Evolutionary conservation across 176 grass and related monocot species (phyloP).

Genomic region (Zizania latifolia): DNA sequence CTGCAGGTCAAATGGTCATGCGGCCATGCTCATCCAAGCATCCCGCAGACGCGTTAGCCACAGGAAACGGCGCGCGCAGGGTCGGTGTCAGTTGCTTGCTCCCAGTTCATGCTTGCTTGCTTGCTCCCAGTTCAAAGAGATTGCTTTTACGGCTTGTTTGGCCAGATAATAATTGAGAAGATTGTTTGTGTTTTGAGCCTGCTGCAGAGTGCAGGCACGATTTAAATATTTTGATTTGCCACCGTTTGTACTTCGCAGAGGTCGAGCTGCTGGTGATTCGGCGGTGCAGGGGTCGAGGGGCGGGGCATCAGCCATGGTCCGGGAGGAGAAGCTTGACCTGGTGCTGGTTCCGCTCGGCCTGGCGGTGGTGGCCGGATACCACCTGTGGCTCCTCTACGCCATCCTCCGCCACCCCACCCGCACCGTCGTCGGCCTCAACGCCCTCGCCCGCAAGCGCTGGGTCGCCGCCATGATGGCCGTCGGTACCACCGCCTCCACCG

Average conservation of each 20-base stretch:
- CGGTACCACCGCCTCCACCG: not conserved
- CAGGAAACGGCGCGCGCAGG: not conserved
- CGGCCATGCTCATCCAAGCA: not conserved
- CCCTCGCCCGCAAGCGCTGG: slow-evolving; percentile 58
- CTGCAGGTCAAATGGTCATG: not conserved
- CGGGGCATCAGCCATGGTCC: slow-evolving; percentile 12
- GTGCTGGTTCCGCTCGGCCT: slow-evolving; percentile 69
- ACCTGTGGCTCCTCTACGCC: slow-evolving; percentile 57
- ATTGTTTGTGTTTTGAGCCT: not conserved
- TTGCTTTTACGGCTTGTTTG: not conserved
- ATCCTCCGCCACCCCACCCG: slow-evolving; percentile 40
- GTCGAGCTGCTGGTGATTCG: not conserved
- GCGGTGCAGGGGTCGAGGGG: not conserved
- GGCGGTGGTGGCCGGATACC: slow-evolving; percentile 40
- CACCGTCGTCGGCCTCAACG: slow-evolving; percentile 76
- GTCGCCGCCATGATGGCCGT: slow-evolving; percentile 68
- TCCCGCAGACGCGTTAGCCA: not conserved
- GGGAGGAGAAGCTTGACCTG: slow-evolving; percentile 60
- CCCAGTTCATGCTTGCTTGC: not conserved
- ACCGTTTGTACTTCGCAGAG: too few species aligned
- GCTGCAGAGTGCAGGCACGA: not conserved
- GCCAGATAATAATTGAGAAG: not conserved
- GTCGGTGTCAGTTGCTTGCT: not conserved
- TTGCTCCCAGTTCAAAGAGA: not conserved
- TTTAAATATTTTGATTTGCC: not conserved